Conservation (phyloP, 129 eudicot genomes). For the Scalesia atractyloides region DNA sequence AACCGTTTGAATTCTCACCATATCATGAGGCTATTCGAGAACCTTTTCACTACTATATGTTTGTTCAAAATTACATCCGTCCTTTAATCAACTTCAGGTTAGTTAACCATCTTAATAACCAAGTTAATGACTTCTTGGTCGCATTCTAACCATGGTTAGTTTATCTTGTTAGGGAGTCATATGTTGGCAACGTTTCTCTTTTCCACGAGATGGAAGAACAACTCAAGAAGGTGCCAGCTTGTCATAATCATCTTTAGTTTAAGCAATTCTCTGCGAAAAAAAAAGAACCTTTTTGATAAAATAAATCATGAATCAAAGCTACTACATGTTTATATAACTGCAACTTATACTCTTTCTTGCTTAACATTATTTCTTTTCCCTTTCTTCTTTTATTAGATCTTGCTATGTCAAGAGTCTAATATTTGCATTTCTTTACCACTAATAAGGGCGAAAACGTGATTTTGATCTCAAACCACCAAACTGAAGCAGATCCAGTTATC, state of each 20-base stretch:
- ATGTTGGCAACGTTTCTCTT: slow-evolving; percentile 73
- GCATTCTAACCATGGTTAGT: slow-evolving; percentile 17
- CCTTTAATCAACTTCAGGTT: slow-evolving; percentile 83
- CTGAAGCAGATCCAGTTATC: slow-evolving; percentile 97
- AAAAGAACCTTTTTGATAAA: neutral
- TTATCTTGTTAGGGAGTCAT: slow-evolving; percentile 63
- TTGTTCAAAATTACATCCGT: slow-evolving; percentile 72
- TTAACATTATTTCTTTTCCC: slow-evolving; percentile 1
- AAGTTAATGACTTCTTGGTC: slow-evolving; percentile 5
- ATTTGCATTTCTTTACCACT: slow-evolving; percentile 10
- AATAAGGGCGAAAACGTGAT: slow-evolving; percentile 83
- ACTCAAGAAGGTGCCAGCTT: slow-evolving; percentile 62
- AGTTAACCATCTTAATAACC: slow-evolving; percentile 19
- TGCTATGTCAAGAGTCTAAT: slow-evolving; percentile 32
- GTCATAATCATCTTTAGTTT: slow-evolving; percentile 1
- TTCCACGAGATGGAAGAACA: slow-evolving; percentile 72
- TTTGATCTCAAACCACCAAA: slow-evolving; percentile 94
- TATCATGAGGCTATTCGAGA: slow-evolving; percentile 77
- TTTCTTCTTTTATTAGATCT: slow-evolving; percentile 18
- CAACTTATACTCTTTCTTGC: neutral
- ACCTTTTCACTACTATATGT: slow-evolving; percentile 77
- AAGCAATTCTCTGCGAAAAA: neutral
- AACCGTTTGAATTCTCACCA: slow-evolving; percentile 79
- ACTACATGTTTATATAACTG: neutral
- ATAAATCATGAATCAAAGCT: neutral